Conservation (phyloP, 768 basidiomycete genomes). For the Cyathus striatus region DNA sequence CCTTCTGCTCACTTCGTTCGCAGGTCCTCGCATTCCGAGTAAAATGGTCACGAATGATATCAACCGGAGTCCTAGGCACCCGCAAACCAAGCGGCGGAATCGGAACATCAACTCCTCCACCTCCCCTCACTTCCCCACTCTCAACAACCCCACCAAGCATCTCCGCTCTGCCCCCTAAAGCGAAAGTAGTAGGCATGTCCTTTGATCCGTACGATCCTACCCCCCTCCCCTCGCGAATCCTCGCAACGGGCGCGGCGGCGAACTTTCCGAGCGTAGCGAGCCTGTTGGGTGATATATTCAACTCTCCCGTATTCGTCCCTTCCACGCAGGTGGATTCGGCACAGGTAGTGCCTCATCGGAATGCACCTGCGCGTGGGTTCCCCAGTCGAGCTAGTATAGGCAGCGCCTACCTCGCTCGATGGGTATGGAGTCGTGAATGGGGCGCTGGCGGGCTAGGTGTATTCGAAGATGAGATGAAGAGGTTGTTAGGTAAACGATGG, state of each 20-base stretch:
- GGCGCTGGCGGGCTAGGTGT: constrained; percentile 44
- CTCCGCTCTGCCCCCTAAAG: too few species aligned
- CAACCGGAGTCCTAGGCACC: constrained; percentile 62
- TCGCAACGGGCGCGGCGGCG: constrained; percentile 75
- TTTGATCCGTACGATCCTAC: constrained; percentile 78
- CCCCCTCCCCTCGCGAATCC: constrained; percentile 58
- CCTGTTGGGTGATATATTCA: constrained; percentile 78
- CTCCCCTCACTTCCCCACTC: constrained; percentile 21
- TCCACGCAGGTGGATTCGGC: constrained; percentile 74
- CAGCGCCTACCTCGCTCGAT: constrained; percentile 74
- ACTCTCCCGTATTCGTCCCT: constrained; percentile 74
- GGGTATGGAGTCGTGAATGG: constrained; percentile 78
- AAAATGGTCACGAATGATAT: constrained; percentile 71
- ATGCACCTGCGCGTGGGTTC: constrained; percentile 66
- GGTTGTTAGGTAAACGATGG: constrained; percentile 74
- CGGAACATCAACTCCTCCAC: constrained; percentile 25
- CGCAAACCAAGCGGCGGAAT: constrained; percentile 27
- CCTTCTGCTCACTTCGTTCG: too few species aligned
- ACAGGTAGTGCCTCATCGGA: constrained; percentile 65
- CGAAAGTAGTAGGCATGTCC: too few species aligned
- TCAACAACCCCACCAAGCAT: constrained; percentile 35
- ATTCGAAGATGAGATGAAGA: constrained; percentile 77
- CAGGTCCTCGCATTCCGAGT: constrained; percentile 80
- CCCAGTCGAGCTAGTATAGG: constrained; percentile 70
- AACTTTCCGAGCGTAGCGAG: constrained; percentile 83